phyloP scores from a whole-genome alignment of 208 protist genomes.

The Acanthamoeba comandoni region DNA sequence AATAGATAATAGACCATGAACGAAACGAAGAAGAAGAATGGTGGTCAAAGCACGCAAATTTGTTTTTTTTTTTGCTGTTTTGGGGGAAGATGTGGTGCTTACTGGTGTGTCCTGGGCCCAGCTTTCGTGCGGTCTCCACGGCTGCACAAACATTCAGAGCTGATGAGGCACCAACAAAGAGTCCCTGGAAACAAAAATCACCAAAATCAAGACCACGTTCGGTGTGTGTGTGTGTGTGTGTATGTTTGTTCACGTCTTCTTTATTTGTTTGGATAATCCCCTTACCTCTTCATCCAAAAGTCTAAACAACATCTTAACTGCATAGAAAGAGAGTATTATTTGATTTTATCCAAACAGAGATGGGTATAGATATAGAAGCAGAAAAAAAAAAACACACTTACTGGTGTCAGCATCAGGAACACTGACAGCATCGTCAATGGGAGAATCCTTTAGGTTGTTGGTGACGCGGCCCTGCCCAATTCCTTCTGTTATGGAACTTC shows the following conservation, averaged over 20 bases:
- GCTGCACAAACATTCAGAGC: constrained; percentile 83
- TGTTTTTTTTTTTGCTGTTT: too few relatives aligned
- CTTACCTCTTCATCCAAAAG: constrained; percentile 79
- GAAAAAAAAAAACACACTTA: constrained; percentile 10
- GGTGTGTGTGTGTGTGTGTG: too few relatives aligned
- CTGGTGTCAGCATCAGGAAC: constrained; percentile 75
- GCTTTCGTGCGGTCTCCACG: constrained; percentile 71
- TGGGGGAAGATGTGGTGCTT: background rate
- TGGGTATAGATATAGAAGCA: background rate
- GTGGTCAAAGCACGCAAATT: too few relatives aligned
- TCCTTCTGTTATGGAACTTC: constrained; percentile 80
- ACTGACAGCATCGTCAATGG: constrained; percentile 77
- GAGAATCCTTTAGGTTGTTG: constrained; percentile 80
- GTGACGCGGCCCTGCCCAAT: constrained; percentile 86
- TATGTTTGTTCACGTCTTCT: too few relatives aligned
- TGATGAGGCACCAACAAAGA: constrained; percentile 83
- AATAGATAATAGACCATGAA: background rate
- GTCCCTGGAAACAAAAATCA: constrained; percentile 30
- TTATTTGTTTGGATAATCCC: too few relatives aligned
- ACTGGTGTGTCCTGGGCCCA: constrained; percentile 65
- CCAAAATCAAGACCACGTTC: too few relatives aligned
- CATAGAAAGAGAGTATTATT: background rate
- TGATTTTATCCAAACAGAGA: background rate
- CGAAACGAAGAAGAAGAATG: background rate
- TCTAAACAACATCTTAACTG: constrained; percentile 74